Percentiles rank a stretch among this genome's conserved stretches.
Evolutionary conservation across 352 stramenopile species (phyloP).

Genomic region (Phytophthora macrochlamydospora): DNA sequence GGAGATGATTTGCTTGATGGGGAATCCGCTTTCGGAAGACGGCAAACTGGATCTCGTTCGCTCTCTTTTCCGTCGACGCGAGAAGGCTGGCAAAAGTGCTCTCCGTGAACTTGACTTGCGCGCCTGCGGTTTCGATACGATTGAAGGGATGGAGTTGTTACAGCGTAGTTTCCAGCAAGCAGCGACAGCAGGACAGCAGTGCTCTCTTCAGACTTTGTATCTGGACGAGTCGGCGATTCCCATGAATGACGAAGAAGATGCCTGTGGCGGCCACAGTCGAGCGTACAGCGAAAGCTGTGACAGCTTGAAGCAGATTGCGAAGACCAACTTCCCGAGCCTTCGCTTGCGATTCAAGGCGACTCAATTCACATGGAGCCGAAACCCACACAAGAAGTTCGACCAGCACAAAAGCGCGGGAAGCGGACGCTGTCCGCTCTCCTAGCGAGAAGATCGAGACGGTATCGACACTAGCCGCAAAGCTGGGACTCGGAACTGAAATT

Average conservation of each 20-base stretch:
- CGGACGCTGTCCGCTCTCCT: neutral
- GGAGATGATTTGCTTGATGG: constrained; percentile 31
- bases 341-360: constrained; percentile 17
- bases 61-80: constrained; percentile 30
- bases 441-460: neutral
- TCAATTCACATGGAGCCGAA: constrained; percentile 6
- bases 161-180: constrained; percentile 33
- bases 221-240: constrained; percentile 8
- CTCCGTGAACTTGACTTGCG: constrained; percentile 41
- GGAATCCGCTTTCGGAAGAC: constrained; percentile 46
- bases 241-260: constrained; percentile 2
- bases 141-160: constrained; percentile 15
- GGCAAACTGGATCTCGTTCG: constrained; percentile 40
- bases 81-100: constrained; percentile 24
- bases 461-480: neutral
- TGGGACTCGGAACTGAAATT: constrained; percentile 15
- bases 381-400: neutral
- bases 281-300: constrained; percentile 14
- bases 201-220: constrained; percentile 20
- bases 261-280: no score
- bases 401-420: neutral
- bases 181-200: constrained; percentile 28
- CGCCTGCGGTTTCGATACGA: constrained; percentile 36
- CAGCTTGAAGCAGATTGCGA: constrained; percentile 15
- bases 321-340: constrained; percentile 22